phyloP scores from a whole-genome alignment of 164 flowering plant genomes.

The Protea cynaroides region DNA sequence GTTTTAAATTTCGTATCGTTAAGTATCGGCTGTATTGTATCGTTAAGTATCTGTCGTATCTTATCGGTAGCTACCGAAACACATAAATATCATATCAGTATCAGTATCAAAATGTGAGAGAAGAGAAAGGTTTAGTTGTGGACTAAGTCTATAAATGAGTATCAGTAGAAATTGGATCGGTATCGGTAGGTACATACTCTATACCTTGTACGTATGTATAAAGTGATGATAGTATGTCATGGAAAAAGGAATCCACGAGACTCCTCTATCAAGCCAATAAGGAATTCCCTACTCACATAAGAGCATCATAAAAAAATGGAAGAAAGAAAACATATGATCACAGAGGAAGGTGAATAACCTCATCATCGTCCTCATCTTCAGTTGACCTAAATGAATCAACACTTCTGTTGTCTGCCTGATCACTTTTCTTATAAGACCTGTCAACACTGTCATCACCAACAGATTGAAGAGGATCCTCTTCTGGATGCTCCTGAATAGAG shows the following conservation, averaged over 20 bases:
- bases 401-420: slow-evolving; percentile 62
- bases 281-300: neutral
- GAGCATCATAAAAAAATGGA: neutral
- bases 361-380: slow-evolving; percentile 89
- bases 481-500: slow-evolving; percentile 24
- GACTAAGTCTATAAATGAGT: too few relatives aligned
- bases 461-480: slow-evolving; percentile 37
- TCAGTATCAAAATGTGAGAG: too few relatives aligned
- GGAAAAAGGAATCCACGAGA: neutral
- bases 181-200: too few relatives aligned
- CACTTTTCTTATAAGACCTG: slow-evolving; percentile 45
- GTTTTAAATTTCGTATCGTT: too few relatives aligned
- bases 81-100: too few relatives aligned
- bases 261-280: neutral
- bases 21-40: too few relatives aligned
- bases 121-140: too few relatives aligned
- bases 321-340: slow-evolving; percentile 1
- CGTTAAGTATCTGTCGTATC: too few relatives aligned
- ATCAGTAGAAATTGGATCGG: too few relatives aligned
- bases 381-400: slow-evolving; percentile 57
- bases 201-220: too few relatives aligned
- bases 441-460: slow-evolving; percentile 51
- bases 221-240: neutral
- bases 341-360: slow-evolving; percentile 26
- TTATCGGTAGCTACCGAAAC: too few relatives aligned